A percentile compares a stretch with the other conserved stretches of the same genome.
Evolutionary conservation across 768 basidiomycete species (phyloP).

Genomic region (Mycena maculata): DNA sequence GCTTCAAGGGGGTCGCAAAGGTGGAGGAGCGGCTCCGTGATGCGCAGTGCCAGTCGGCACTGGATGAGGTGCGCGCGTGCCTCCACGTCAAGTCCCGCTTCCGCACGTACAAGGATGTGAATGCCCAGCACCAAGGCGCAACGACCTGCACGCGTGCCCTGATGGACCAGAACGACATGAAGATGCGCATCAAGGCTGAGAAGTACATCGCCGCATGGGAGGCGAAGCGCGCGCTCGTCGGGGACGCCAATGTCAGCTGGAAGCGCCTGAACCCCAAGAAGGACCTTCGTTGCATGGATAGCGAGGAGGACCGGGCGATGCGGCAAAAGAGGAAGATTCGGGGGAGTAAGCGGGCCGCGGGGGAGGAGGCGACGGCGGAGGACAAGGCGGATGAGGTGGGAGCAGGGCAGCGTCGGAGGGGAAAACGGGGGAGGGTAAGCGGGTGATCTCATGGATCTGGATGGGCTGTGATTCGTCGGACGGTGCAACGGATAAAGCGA

Average conservation of each 20-base stretch:
- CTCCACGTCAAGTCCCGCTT: no score
- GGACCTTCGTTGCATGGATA: constrained; percentile 19
- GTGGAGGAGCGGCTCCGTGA: no score
- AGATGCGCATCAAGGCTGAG: background rate
- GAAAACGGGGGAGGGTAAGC: background rate
- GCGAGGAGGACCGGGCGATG: background rate
- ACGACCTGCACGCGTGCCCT: no score
- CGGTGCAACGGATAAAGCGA: no score
- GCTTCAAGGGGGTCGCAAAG: no score
- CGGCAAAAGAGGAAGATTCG: background rate
- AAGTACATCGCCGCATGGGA: constrained; percentile 13
- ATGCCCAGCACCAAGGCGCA: no score
- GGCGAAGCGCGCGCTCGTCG: background rate
- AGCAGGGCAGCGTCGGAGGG: background rate
- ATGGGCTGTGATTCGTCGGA: no score
- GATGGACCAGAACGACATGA: no score
- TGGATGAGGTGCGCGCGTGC: no score
- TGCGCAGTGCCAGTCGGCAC: no score
- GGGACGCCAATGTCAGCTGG: background rate
- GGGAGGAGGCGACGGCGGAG: background rate
- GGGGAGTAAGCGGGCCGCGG: background rate
- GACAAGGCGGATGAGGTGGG: background rate
- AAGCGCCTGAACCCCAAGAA: background rate
- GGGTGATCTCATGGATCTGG: constrained; percentile 6
- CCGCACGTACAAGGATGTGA: no score